Conservation (phyloP, 768 basidiomycete species). For the Suillus bovinus region DNA sequence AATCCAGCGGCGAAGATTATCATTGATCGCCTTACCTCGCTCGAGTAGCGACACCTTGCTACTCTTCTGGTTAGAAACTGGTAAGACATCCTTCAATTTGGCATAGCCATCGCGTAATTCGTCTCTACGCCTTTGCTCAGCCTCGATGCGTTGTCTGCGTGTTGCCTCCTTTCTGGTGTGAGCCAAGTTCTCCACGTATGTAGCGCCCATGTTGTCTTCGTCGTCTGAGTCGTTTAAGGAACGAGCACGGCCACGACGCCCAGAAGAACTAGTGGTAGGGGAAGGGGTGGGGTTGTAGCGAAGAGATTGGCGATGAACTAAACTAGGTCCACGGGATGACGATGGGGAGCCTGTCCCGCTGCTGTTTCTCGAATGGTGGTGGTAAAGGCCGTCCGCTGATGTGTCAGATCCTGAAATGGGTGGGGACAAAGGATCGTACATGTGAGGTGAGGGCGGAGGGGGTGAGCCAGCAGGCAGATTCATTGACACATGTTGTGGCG, state of each 20-base stretch:
- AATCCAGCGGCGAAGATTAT: slow-evolving; percentile 12
- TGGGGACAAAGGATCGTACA: slow-evolving; percentile 84
- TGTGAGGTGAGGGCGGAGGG: slow-evolving; percentile 74
- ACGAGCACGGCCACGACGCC: slow-evolving; percentile 62
- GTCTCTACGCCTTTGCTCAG: slow-evolving; percentile 86
- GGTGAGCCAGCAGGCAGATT: slow-evolving; percentile 65
- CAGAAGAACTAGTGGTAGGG: slow-evolving; percentile 69
- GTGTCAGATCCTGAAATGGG: slow-evolving; percentile 89
- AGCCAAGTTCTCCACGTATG: slow-evolving; percentile 70
- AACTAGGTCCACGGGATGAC: slow-evolving; percentile 71
- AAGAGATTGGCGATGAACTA: slow-evolving; percentile 68
- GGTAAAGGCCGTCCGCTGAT: slow-evolving; percentile 80
- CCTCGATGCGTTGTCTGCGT: slow-evolving; percentile 80
- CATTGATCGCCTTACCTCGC: slow-evolving; percentile 56
- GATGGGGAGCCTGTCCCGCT: slow-evolving; percentile 74
- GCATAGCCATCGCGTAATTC: slow-evolving; percentile 90
- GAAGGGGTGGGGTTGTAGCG: slow-evolving; percentile 85
- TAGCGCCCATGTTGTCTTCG: slow-evolving; percentile 63
- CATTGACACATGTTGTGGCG: slow-evolving; percentile 70
- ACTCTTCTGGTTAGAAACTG: slow-evolving; percentile 86
- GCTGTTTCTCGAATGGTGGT: slow-evolving; percentile 67
- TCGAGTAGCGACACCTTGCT: slow-evolving; percentile 89
- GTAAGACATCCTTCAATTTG: slow-evolving; percentile 83
- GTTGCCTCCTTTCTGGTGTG: slow-evolving; percentile 84
- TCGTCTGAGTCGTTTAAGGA: slow-evolving; percentile 78